These are phyloP conservation scores for Aspergillus fumigatus DNA, from an alignment of 2,329 filamentous ascomycete species.

Conservation along the genomic window DNA sequence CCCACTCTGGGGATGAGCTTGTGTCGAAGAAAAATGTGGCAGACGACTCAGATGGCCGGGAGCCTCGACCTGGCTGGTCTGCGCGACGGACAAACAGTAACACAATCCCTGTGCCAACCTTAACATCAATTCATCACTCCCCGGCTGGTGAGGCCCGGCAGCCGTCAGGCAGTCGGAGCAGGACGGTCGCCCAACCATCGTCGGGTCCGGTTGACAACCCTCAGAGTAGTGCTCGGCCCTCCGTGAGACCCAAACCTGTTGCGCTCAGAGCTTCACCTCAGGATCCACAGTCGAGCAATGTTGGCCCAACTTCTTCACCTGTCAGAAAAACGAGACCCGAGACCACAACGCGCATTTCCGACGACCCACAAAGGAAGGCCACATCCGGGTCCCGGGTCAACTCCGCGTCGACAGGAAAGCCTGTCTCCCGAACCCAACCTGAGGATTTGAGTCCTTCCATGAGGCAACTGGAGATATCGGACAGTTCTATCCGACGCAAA, in stretches of 20 bases:
- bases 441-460: constrained; percentile 24
- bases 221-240: constrained; percentile 22
- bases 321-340: constrained; percentile 1
- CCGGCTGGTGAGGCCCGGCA: constrained; percentile 5
- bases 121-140: constrained; percentile 2
- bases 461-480: constrained; percentile 21
- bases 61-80: background rate
- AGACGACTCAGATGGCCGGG: background rate
- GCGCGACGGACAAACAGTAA: constrained; percentile 9
- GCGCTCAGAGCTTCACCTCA: constrained; percentile 24
- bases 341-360: constrained; percentile 8
- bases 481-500: constrained; percentile 20
- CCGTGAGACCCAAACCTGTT: constrained; percentile 37
- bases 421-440: constrained; percentile 28
- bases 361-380: constrained; percentile 16
- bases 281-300: constrained; percentile 13
- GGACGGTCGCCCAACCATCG: constrained; percentile 8
- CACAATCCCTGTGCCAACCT: constrained; percentile 6
- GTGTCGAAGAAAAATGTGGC: background rate
- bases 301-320: background rate
- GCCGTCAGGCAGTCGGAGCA: constrained; percentile 5
- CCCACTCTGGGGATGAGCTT: constrained; percentile 7
- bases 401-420: constrained; percentile 1
- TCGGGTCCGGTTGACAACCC: constrained; percentile 19
- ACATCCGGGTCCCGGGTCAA: constrained; percentile 13